Base-by-base conservation (phyloP, 2,329 filamentous ascomycete genomes). In the Apiospora koreana region DNA sequence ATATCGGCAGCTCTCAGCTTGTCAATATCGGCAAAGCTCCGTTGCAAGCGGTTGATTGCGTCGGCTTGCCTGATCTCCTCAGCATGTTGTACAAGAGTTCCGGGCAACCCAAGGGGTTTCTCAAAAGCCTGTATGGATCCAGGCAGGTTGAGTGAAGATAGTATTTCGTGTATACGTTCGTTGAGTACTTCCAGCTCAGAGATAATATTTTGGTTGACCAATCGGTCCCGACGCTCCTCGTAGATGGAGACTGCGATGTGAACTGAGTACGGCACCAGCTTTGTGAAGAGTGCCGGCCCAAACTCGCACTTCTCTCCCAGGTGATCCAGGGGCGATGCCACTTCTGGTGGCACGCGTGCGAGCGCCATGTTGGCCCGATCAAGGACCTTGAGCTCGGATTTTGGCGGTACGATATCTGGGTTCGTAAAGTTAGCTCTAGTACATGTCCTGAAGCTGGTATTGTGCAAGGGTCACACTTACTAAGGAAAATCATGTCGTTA, bases 231-330 rank as follows among this genome's bases (percentile, higher is more conserved):
- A 18, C 95, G 89, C 78, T 98, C 95, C 69, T 94, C 94, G 78
- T 99, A 99, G 43, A 98, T 97, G 65, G 94, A 97, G 1, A 95
- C 94, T 9, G 96, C 96, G 66, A 98, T 89, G 77, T 99, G 96
- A 0, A 98, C 96, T 0, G 95, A 94, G 79, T 98, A 98, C 0
- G 96, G 96, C 0, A 99, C 96, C 1, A 99, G 87, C 76, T 95
- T 96, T 1, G 93, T 90, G 79, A 99, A 98, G 0, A 99, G 83
- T 0, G 94, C 93, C 28, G 91, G 91, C 0, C 96, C 95, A 76
- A 98, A 92, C 70, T 95, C 92, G 18, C 90, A 90, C 62, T 91
- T 88, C 16, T 96, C 92, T 1, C 94, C 94, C 4, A 99, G 86
- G 79, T 93, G 91, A 0, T 93, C 90, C 69, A 93, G 90, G 0